A percentile compares a stretch with the other conserved stretches of the same genome.
These are phyloP conservation scores for Fusarium coicis DNA, from an alignment of 2,329 filamentous ascomycete species.

Conservation along the genomic window DNA sequence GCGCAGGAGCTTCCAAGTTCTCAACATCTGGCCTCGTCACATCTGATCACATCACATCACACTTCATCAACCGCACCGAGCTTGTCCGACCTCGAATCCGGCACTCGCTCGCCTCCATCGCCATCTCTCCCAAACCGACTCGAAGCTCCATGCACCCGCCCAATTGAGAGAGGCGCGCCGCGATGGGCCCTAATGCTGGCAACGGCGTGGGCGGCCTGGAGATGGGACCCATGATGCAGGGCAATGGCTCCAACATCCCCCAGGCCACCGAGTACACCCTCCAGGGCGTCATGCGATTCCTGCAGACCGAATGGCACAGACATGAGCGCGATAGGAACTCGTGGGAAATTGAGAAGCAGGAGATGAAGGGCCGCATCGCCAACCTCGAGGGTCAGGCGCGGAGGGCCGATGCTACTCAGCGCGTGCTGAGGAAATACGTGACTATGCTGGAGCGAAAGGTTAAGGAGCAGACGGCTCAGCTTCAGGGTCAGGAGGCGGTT, in stretches of 20 bases:
- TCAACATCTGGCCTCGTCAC: conserved; percentile 12
- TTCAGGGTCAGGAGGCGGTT: conserved; percentile 58
- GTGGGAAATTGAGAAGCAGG: conserved; percentile 98
- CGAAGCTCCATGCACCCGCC: conserved; percentile 52
- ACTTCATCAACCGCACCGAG: conserved; percentile 25
- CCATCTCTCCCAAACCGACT: conserved; percentile 34
- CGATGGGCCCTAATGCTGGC: conserved; percentile 57
- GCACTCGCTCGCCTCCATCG: conserved; percentile 32
- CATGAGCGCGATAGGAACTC: conserved; percentile 97
- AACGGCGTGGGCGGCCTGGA: conserved; percentile 61
- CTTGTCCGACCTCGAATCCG: conserved; percentile 35
- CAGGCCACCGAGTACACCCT: conserved; percentile 71
- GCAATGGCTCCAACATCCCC: conserved; percentile 61
- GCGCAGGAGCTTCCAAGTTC: conserved; percentile 26
- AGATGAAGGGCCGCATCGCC: conserved; percentile 98
- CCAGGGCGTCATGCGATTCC: conserved; percentile 94
- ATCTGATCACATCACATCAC: conserved; percentile 30
- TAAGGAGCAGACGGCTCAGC: conserved; percentile 81
- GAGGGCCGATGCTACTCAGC: conserved; percentile 87
- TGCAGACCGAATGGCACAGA: conserved; percentile 98
- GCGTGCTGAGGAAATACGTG: conserved; percentile 90
- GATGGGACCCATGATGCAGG: conserved; percentile 57
- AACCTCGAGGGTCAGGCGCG: conserved; percentile 90
- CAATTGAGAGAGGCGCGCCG: conserved; percentile 51
- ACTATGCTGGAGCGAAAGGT: conserved; percentile 88